Evolutionary conservation across 1,139 yeast species (phyloP), one percentile per base, ranked within the genome.

Genomic region (Candida sp.): DNA sequence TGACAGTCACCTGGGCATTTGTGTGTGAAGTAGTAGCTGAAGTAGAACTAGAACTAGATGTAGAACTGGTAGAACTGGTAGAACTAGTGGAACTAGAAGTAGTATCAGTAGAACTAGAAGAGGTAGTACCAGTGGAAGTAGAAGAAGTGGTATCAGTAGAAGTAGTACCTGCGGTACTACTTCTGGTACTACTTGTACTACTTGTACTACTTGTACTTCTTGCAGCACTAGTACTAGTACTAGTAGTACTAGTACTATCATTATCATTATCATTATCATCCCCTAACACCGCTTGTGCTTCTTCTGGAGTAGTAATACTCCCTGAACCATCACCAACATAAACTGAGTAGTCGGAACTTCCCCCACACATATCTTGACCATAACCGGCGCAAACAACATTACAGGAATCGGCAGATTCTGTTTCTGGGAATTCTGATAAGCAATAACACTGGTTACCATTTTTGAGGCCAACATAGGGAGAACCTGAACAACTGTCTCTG

Each of bases 361-460:
- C 87, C 45, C 91, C 91, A 61, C 91, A 84, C 23, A 46, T 66
- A 34, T 73, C 78, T 1, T 36, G 2, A n/a, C 70, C 73, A 53
- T 66, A 84, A 7, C 87, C 89, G 33, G 60, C 50, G 60, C 93
- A 85, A 1, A 52, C 43, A 1, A 55, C 55, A 48, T 61, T 53
- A 64, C 93, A 85, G 27, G 50, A 45, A 19, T 64, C 49, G 2
- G 70, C 49, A 15, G 65, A 44, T 7, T 21, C 21, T 3, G 23
- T 9, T 15, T 19, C 23, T 1, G 96, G 95, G 19, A 71, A 56
- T 0, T 66, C 50, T 47, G 66, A 57, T 47, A 91, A 87, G 63
- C 96, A 88, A 56, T 70, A 79, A 64, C 96, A 88, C 21, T 66
- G 62, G 42, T 67, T 58, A 35, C 89, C 91, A 35, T 73, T 57